Percentiles rank a stretch among this genome's conserved stretches.
phyloP scores from a whole-genome alignment of 2,329 filamentous ascomycete genomes.

The Diatrype stigma region DNA sequence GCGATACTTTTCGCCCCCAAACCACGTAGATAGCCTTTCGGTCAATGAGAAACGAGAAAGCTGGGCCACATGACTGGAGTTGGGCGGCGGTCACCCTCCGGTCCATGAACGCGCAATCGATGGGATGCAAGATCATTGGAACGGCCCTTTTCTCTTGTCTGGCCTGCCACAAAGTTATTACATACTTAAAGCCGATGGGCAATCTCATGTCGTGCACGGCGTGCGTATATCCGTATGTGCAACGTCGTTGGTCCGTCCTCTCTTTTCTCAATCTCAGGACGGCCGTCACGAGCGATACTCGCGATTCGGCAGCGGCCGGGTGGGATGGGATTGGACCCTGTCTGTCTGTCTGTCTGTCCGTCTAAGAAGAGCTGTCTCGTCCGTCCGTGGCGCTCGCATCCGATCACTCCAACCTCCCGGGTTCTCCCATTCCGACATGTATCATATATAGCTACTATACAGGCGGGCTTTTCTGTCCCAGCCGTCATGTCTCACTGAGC shows the following conservation, averaged over 20 bases:
- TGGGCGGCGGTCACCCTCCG: background rate
- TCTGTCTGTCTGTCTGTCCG: too few species aligned
- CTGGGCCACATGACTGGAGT: background rate
- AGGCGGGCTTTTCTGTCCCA: too few species aligned
- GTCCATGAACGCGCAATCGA: background rate
- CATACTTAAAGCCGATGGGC: background rate
- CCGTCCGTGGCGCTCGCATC: too few species aligned
- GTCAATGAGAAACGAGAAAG: background rate
- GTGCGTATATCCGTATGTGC: too few species aligned
- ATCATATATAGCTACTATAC: too few species aligned
- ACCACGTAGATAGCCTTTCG: background rate
- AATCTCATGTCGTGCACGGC: background rate
- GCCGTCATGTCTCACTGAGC: background rate
- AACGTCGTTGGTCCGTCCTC: background rate
- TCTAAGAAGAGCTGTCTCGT: too few species aligned
- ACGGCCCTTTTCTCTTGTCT: too few species aligned
- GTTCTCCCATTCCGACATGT: too few species aligned
- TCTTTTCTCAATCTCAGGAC: background rate
- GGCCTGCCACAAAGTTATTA: background rate
- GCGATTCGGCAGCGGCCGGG: background rate
- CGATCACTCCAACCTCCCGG: too few species aligned
- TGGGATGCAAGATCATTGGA: background rate
- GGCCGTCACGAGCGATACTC: background rate
- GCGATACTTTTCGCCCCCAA: background rate
- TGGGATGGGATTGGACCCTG: too few species aligned